Base-by-base conservation (phyloP, 305 asterid species). In the Fraxinus paxiana region DNA sequence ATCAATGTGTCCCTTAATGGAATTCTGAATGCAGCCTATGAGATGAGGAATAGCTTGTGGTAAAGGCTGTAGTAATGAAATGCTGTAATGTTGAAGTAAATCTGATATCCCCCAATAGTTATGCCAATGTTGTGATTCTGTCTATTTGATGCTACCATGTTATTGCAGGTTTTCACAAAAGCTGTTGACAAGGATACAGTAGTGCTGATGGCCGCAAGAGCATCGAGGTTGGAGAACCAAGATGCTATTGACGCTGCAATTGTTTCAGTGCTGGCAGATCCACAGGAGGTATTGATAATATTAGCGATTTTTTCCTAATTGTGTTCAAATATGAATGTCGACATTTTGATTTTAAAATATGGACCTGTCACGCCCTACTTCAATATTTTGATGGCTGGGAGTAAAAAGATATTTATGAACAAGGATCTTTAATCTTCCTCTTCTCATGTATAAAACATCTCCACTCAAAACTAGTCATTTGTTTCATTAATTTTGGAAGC, bases 231-330 rank as follows among this genome's bases (percentile, higher is more conserved):
- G 76, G 88, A 87, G 81, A 87, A 87, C 82, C 87, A 85, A 87
- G 88, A 87, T 77, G 90, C 90, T 33, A 87, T 87, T 69, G 90
- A 87, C 85, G 65, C 81, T 43, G 88, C 90, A 61, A 85, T 87
- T 77, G 85, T 87, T 78, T 84, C 89, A 33, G 84, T 87, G 87
- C 79, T 87, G 74, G 89, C 81, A 12, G 89, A 87, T 74, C 88
- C 89, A 7, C 84, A 82, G 51, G 88, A 87, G 88, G 87, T 87
- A 54, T 73, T 13, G 17, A 63, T 63, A 63, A 63, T 63, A 24
- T 63, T 20, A 2, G 69, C 13, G 1, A 46, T 38, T 6, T 37
- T 63, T 26, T 30, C 8, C 20, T 22, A 15, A 12, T 63, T 81
- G 7, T 30, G 48, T 3, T 33, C 54, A 71, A 65, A 9, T 65